Base-by-base conservation (phyloP, 768 basidiomycete species). In the Roridomyces roridus region DNA sequence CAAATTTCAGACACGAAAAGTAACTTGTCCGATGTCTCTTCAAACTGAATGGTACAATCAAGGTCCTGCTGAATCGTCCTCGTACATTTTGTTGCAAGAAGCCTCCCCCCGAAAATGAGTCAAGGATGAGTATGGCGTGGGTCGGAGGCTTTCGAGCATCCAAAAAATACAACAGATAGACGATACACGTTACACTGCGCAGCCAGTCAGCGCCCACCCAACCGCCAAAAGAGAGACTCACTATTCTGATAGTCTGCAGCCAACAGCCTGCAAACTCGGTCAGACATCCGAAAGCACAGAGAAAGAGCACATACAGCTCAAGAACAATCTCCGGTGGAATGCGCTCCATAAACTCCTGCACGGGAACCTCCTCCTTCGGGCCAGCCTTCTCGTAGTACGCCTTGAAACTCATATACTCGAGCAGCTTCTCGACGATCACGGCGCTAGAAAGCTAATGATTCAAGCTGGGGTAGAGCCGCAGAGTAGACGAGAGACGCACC, bases 331-430 rank as follows among this genome's bases (percentile, higher is more conserved):
- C 94, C 1, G 92, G 92, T 1, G 87, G 86, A 46, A 98, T 82
- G 18, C 95, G 83, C 61, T 96, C 93, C 60, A 82, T 72, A 61
- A 94, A 89, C 63, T 97, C 94, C 20, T 81, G 76, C 2, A 83
- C 67, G 4, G 94, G 92, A 20, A 91, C 76, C 45, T 94, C 91
- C 64, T 94, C 92, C 61, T 87, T 92, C 7, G 84, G 75, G 1
- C 82, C 84, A 2, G 76, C 77, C n/a, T 81, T 80, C 58, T 88
- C 85, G 68, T 92, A 94, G 57, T 93, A 81, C 1, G 85, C 77
- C 73, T 91, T 95, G 79, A 90, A 95, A 28, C 84, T 77, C 76
- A 96, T 91, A 68, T 94, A 97, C 71, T 98, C 95, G 37, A 93
- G 80, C 48, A 96, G 78, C 68, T 93, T 95, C 73, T 95, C 92